phyloP scores from a whole-genome alignment of 331 rosid species.

The Prunus yedoensis region DNA sequence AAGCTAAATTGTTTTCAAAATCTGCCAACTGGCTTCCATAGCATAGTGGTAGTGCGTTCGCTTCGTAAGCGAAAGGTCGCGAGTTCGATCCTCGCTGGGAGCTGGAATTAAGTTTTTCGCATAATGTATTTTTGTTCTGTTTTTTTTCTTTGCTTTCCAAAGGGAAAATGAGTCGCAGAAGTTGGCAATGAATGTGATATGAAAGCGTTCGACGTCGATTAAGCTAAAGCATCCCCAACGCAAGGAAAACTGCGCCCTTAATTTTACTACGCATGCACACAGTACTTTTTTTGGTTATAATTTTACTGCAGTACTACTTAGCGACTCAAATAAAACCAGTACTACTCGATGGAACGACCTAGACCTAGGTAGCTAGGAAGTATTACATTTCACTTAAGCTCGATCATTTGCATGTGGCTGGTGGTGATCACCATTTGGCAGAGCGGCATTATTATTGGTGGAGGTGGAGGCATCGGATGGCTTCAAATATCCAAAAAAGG shows the following conservation, averaged over 20 bases:
- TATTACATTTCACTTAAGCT: too few species aligned
- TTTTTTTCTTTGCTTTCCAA: neutral
- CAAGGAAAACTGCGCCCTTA: too few species aligned
- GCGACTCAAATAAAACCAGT: neutral
- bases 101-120: neutral
- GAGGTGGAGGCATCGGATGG: constrained; percentile 3
- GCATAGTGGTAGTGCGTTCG: constrained; percentile 99
- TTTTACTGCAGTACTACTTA: neutral
- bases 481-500: constrained; percentile 38
- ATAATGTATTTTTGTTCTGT: too few species aligned
- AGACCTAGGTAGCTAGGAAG: neutral
- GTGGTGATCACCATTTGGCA: constrained; percentile 14
- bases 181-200: too few species aligned
- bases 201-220: neutral
- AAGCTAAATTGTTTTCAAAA: neutral
- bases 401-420: neutral
- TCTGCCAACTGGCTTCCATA: constrained; percentile 28
- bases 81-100: constrained; percentile 91
- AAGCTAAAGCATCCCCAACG: neutral
- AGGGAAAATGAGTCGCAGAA: too few species aligned
- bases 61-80: constrained; percentile 99
- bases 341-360: neutral
- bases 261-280: too few species aligned
- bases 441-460: neutral
- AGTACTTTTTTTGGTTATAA: neutral